Evolutionary conservation across 1,284 basidiomycete species (phyloP).

Genomic region (Gomphus bonarii): DNA sequence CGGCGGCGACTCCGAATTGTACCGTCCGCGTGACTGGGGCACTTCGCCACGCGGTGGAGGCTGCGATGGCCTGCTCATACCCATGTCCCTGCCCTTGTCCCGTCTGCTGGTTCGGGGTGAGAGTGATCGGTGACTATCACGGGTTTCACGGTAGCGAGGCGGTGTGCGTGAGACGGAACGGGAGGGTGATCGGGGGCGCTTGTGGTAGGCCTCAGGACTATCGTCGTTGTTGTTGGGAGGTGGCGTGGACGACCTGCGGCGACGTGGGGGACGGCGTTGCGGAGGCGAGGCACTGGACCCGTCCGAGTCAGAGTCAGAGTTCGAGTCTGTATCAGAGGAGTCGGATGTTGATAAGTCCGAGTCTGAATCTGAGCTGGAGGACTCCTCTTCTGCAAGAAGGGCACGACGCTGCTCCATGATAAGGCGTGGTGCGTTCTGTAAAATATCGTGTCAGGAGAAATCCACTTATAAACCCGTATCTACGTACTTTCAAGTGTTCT

Average conservation of each 20-base stretch:
- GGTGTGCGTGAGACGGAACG: constrained; percentile 24
- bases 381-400: constrained; percentile 65
- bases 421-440: constrained; percentile 78
- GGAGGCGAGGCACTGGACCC: constrained; percentile 17
- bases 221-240: constrained; percentile 13
- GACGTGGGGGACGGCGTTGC: constrained; percentile 16
- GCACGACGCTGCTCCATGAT: constrained; percentile 90
- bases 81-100: not conserved
- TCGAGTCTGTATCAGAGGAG: constrained; percentile 17
- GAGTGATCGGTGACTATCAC: constrained; percentile 13
- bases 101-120: constrained; percentile 14
- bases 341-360: constrained; percentile 26
- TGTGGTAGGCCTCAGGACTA: constrained; percentile 10
- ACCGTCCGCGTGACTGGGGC: constrained; percentile 24
- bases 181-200: constrained; percentile 12
- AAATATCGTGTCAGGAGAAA: not conserved
- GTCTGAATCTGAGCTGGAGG: constrained; percentile 41
- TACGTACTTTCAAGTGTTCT: constrained; percentile 79
- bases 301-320: constrained; percentile 11
- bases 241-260: constrained; percentile 16
- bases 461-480: constrained; percentile 5
- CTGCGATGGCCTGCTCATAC: not conserved
- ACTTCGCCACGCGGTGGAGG: constrained; percentile 13
- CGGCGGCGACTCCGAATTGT: constrained; percentile 14
- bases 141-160: constrained; percentile 16